Conservation (phyloP, 2,329 filamentous ascomycete genomes). For the Aspergillus fumigatiaffinis region DNA sequence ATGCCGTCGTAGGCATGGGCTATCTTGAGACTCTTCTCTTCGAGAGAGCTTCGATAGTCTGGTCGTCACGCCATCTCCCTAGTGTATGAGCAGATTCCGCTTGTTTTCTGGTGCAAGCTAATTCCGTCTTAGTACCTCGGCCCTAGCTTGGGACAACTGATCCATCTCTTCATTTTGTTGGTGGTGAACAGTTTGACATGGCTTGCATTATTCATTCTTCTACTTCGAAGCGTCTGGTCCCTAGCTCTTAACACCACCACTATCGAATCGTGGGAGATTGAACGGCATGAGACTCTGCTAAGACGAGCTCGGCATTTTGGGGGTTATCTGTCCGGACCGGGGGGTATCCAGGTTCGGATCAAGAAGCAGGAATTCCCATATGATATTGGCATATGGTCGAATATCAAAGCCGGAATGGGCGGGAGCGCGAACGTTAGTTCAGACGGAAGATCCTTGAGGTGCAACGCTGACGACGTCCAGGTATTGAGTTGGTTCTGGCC, state of each 20-base stretch:
- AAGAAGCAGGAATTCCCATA: slow-evolving; percentile 62
- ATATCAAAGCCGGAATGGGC: slow-evolving; percentile 59
- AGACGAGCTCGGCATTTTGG: slow-evolving; percentile 49
- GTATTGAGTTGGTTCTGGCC: slow-evolving; percentile 60
- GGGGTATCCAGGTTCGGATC: slow-evolving; percentile 53
- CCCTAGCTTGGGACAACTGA: slow-evolving; percentile 50
- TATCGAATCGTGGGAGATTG: slow-evolving; percentile 61
- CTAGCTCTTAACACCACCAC: slow-evolving; percentile 58
- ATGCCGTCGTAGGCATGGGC: slow-evolving; percentile 54
- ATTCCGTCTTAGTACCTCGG: slow-evolving; percentile 52
- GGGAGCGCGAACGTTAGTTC: slow-evolving; percentile 43
- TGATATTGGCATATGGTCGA: slow-evolving; percentile 60
- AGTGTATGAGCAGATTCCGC: slow-evolving; percentile 42
- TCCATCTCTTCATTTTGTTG: slow-evolving; percentile 53
- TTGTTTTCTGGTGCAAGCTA: neutral
- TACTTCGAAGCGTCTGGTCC: slow-evolving; percentile 53
- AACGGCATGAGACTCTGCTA: slow-evolving; percentile 45
- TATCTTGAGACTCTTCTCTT: slow-evolving; percentile 56
- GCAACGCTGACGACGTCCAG: slow-evolving; percentile 17
- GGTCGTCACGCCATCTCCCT: slow-evolving; percentile 53
- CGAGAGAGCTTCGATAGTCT: slow-evolving; percentile 49
- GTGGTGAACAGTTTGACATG: slow-evolving; percentile 55
- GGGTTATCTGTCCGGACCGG: slow-evolving; percentile 55
- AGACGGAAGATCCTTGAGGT: neutral
- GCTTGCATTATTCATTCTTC: slow-evolving; percentile 52